A percentile compares a stretch with the other conserved stretches of the same genome.
These are phyloP conservation scores for Penicillium griseofulvum DNA, from an alignment of 2,329 filamentous ascomycete genomes.

Conservation along the genomic window DNA sequence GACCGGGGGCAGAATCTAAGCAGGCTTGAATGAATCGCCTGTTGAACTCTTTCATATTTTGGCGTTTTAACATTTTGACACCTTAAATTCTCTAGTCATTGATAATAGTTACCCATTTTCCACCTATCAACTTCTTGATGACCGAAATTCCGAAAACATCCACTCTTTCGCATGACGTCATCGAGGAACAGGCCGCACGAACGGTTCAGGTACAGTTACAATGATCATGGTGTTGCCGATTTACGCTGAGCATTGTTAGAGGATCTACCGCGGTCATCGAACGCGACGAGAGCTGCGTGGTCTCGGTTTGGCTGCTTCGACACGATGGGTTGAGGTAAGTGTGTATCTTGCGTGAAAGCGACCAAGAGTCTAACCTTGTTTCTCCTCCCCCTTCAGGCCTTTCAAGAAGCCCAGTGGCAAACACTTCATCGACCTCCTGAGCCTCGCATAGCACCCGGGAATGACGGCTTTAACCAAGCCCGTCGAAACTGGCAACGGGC, in stretches of 20 bases:
- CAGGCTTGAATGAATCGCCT: background rate
- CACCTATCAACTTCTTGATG: background rate
- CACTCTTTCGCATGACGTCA: constrained; percentile 18
- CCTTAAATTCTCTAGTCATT: background rate
- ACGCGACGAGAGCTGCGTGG: constrained; percentile 69
- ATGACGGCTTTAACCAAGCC: constrained; percentile 45
- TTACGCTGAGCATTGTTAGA: constrained; percentile 44
- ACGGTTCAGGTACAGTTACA: constrained; percentile 21
- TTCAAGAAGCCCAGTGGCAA: constrained; percentile 58
- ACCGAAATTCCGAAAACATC: background rate
- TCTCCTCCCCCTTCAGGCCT: constrained; percentile 35
- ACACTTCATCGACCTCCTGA: constrained; percentile 44
- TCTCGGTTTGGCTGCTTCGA: constrained; percentile 64
- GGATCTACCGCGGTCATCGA: constrained; percentile 75
- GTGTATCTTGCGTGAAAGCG: too few species aligned
- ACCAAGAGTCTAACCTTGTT: background rate
- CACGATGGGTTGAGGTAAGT: constrained; percentile 66
- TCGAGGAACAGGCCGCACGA: constrained; percentile 15
- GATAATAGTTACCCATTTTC: background rate
- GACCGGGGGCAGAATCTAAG: too few species aligned
- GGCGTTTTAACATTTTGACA: too few species aligned
- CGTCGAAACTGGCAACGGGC: constrained; percentile 73
- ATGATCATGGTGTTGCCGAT: background rate
- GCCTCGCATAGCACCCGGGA: constrained; percentile 4
- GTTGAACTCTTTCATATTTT: background rate